Evolutionary conservation across 176 grass and related monocot genomes (phyloP).

Genomic region (Paspalum notatum): DNA sequence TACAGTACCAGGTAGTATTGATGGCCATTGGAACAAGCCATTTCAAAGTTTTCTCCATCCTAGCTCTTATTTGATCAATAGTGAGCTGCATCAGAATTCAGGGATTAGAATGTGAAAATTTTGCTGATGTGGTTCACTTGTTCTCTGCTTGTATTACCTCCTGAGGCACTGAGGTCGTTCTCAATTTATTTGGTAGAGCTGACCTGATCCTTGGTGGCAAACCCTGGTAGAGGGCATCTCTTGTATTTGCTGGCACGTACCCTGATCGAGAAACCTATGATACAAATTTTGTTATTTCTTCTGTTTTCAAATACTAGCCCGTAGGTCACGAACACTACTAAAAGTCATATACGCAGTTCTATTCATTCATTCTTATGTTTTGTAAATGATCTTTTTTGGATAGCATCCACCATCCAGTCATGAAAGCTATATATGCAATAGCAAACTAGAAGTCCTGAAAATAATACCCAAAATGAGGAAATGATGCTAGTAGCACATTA

Average conservation of each 20-base stretch:
- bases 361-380: slow-evolving; percentile 1
- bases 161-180: slow-evolving; percentile 48
- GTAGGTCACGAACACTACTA: slow-evolving; percentile 12
- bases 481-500: neutral
- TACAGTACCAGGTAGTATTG: slow-evolving; percentile 66
- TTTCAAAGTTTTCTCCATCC: slow-evolving; percentile 75
- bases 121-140: neutral
- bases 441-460: slow-evolving; percentile 5
- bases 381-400: neutral
- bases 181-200: slow-evolving; percentile 68
- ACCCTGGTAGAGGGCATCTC: slow-evolving; percentile 85
- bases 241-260: slow-evolving; percentile 67
- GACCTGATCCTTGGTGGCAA: slow-evolving; percentile 73
- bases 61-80: slow-evolving; percentile 63
- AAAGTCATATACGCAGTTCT: slow-evolving; percentile 1
- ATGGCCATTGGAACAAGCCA: slow-evolving; percentile 90
- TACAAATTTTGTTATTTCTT: slow-evolving; percentile 14
- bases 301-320: neutral
- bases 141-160: slow-evolving; percentile 59
- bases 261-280: slow-evolving; percentile 81
- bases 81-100: slow-evolving; percentile 54
- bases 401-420: neutral
- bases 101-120: slow-evolving; percentile 41
- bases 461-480: neutral
- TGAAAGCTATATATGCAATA: neutral